Conservation (phyloP, 257 asterid species). For the Rubia yunnanensis region DNA sequence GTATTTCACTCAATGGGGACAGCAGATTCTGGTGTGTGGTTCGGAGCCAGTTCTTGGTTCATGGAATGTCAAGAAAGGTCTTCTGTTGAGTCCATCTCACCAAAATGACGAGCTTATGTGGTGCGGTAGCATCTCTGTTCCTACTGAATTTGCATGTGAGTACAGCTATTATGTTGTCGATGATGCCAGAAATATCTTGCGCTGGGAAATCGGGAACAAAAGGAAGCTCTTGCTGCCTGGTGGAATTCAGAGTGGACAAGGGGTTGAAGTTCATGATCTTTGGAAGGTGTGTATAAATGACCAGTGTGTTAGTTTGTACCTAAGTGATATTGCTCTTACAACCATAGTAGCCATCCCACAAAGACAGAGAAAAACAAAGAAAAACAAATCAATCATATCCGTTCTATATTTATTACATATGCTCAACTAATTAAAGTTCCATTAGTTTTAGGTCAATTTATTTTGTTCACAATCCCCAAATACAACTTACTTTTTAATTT, state of each 20-base stretch:
- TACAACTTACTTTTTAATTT: neutral
- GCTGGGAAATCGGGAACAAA: constrained; percentile 78
- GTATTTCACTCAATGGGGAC: constrained; percentile 90
- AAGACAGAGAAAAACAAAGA: neutral
- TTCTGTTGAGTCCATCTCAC: constrained; percentile 70
- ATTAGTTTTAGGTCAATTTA: neutral
- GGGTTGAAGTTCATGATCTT: constrained; percentile 77
- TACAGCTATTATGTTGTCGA: constrained; percentile 91
- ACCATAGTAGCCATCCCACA: neutral
- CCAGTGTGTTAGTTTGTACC: neutral
- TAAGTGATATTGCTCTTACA: neutral
- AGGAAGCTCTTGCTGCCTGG: constrained; percentile 58
- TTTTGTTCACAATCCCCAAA: neutral
- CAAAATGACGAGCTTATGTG: constrained; percentile 79
- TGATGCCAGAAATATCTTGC: constrained; percentile 54
- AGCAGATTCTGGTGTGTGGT: constrained; percentile 75
- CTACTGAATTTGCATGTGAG: constrained; percentile 49
- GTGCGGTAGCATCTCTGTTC: constrained; percentile 59
- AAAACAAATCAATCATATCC: neutral
- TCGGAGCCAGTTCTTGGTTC: constrained; percentile 80
- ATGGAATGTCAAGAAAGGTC: constrained; percentile 87
- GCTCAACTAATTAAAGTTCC: neutral
- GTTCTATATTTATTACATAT: neutral
- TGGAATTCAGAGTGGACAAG: constrained; percentile 58
- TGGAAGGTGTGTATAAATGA: constrained; percentile 61